Evolutionary conservation across 139 green algal genomes (phyloP), one percentile per base, ranked within the genome.

Genomic region (Dunaliella primolecta): DNA sequence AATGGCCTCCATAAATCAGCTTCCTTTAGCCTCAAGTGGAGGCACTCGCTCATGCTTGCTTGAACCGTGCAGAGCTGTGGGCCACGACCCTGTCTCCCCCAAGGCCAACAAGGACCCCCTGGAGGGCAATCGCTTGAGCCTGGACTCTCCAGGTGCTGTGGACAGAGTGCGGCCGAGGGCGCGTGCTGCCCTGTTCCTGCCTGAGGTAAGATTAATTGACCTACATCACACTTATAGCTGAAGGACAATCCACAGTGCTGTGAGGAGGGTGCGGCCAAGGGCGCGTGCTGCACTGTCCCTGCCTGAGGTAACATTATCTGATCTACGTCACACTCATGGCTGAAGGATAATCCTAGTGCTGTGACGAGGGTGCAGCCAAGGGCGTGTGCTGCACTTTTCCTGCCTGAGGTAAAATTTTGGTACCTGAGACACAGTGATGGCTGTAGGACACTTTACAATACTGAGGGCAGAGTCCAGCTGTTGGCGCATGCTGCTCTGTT

Each of bases 91-190:
- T 25, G 7, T 15, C 46, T 64, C 46, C 46, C 46, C 46, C 7
- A 64, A 64, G 46, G 46, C 46, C 7, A 7, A 64, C 46, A 7
- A 64, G 7, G 46, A 64, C 15, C 46, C 46, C 46, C 15, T 15
- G 27, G 81, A 84, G 7, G 81, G 81, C 7, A 57, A 84, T 57
- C 56, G 81, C 2, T 57, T 84, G 32, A 33, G 32, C 11, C 81
- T 84, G 34, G 29, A 77, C 2, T 64, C 81, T 3, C 46, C 46
- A 25, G 46, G 46, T 7, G 32, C 36, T 29, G 3, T 78, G 56
- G 34, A 84, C 25, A n/a, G 3, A 3, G 34, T 80, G 3, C 70
- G 81, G 31, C 81, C 56, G 1, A 2, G 36, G 1, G 81, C 30
- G 21, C 81, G 20, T 3, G 31, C 32, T 38, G 81, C 81, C 1